Conservation (phyloP, 805 yeast genomes). For the Hanseniaspora lachancei region DNA sequence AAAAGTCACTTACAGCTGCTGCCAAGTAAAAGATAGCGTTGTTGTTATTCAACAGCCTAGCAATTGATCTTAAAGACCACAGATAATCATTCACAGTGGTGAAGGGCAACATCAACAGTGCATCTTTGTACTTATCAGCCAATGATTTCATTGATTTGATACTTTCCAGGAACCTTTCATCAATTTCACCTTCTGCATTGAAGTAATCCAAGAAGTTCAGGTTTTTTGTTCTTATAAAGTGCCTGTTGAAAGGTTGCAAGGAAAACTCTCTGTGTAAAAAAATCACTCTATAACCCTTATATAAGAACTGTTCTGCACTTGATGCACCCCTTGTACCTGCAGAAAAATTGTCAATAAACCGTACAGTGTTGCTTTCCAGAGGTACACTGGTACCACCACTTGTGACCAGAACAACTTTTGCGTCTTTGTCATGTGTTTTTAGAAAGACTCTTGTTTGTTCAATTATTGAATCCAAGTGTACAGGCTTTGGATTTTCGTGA, state of each 20-base stretch:
- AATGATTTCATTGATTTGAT: conserved; percentile 47
- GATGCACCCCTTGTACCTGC: conserved; percentile 98
- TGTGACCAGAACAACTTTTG: conserved; percentile 61
- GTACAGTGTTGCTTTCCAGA: conserved; percentile 85
- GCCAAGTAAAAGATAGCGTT: conserved; percentile 79
- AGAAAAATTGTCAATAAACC: conserved; percentile 91
- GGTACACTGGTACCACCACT: conserved; percentile 99
- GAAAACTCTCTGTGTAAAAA: conserved; percentile 89
- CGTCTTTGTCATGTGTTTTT: conserved; percentile 24
- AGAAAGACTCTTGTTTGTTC: conserved; percentile 50
- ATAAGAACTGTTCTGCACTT: conserved; percentile 81
- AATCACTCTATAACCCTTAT: conserved; percentile 79
- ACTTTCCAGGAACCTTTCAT: conserved; percentile 43
- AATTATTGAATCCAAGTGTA: conserved; percentile 52
- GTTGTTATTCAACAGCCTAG: conserved; percentile 42
- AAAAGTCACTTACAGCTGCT: conserved; percentile 96
- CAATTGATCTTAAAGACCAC: conserved; percentile 62
- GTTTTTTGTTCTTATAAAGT: conserved; percentile 62
- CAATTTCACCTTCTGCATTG: conserved; percentile 47
- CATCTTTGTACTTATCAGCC: conserved; percentile 25
- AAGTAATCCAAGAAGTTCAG: conserved; percentile 77
- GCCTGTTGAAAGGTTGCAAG: conserved; percentile 82
- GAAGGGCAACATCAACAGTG: conserved; percentile 57
- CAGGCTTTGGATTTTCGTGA: conserved; percentile 56
- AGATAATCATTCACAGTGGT: conserved; percentile 91